phyloP scores from a whole-genome alignment of 2,329 filamentous ascomycete species.

The Chaetomium sp. region DNA sequence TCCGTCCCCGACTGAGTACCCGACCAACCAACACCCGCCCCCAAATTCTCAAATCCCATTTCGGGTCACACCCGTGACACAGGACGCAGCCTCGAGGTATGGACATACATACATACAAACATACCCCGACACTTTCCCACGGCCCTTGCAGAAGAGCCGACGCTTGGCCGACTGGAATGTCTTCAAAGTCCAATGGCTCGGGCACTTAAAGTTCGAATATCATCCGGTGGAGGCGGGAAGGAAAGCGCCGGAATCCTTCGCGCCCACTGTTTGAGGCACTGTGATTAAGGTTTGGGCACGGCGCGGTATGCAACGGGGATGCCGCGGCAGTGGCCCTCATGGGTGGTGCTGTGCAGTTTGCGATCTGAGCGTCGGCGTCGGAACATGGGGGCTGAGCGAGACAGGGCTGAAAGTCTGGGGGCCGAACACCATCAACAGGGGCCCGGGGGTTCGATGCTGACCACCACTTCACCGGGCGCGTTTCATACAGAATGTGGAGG shows the following conservation, averaged over 20 bases:
- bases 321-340: neutral
- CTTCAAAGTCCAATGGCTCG: neutral
- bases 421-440: neutral
- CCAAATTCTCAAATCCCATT: too few relatives aligned
- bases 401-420: conserved; percentile 9
- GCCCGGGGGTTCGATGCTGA: too few relatives aligned
- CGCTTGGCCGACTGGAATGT: neutral
- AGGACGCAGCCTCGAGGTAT: neutral
- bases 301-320: neutral
- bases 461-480: neutral
- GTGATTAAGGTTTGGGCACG: conserved; percentile 10
- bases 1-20: neutral
- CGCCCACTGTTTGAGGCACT: neutral
- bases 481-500: neutral
- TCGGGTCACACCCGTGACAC: neutral
- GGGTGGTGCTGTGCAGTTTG: neutral
- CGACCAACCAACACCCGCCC: neutral
- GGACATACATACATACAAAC: neutral
- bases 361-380: neutral
- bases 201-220: neutral
- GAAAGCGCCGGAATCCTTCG: neutral
- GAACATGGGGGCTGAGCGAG: neutral
- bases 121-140: neutral
- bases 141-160: neutral
- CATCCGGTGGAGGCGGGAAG: neutral